These are phyloP conservation scores for Acanthamoeba triangularis DNA, from an alignment of 208 protist species.

Conservation along the genomic window DNA sequence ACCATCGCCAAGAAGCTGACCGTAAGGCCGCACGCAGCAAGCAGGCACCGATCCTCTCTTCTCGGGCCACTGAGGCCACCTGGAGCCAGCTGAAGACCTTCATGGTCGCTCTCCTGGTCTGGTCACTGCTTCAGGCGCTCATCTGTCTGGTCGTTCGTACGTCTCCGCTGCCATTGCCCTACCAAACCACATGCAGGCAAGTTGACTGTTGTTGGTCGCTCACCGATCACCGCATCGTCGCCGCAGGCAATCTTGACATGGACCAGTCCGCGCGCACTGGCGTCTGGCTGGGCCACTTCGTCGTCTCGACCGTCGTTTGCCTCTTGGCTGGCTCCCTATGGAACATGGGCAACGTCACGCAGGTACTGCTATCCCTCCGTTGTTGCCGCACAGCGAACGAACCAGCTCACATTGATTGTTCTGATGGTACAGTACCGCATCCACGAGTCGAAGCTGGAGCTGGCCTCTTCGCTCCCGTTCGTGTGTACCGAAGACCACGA, in stretches of 20 bases:
- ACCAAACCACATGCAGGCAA: too few species aligned
- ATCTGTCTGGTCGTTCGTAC: background rate
- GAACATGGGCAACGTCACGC: conserved; percentile 9
- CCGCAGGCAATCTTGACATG: background rate
- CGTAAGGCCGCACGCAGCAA: too few species aligned
- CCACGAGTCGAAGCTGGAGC: background rate
- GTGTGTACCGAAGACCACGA: background rate
- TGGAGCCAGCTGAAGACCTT: background rate
- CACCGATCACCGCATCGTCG: too few species aligned
- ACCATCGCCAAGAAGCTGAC: too few species aligned
- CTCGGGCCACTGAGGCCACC: background rate
- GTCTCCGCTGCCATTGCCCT: too few species aligned
- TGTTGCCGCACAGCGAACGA: too few species aligned
- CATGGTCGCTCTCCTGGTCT: background rate
- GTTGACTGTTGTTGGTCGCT: too few species aligned
- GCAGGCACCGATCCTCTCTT: background rate
- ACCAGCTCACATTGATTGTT: too few species aligned
- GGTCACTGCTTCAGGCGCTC: background rate
- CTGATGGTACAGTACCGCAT: conserved; percentile 49
- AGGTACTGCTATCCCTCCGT: background rate
- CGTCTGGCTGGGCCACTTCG: background rate
- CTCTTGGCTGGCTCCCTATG: background rate
- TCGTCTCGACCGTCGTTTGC: background rate
- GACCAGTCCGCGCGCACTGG: background rate
- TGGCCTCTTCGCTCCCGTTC: background rate